phyloP scores from a whole-genome alignment of 2,329 filamentous ascomycete genomes.

The Aureobasidium sp. region DNA sequence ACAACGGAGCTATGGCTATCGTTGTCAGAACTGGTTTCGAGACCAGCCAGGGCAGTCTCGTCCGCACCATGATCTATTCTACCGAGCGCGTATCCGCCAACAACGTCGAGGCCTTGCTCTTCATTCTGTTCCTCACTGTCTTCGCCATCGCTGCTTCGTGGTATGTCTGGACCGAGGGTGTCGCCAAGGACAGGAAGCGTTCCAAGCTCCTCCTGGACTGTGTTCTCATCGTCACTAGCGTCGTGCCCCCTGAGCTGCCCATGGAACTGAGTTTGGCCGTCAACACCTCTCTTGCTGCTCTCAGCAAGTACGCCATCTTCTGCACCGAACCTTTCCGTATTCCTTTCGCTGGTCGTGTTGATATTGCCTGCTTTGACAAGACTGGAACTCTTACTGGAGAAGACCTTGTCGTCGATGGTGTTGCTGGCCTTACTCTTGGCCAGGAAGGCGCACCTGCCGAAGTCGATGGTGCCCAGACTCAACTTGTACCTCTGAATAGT shows the following conservation, averaged over 20 bases:
- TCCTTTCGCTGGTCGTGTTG: conserved; percentile 88
- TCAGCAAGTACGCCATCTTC: conserved; percentile 95
- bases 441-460: conserved; percentile 56
- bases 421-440: conserved; percentile 76
- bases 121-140: conserved; percentile 92
- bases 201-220: conserved; percentile 97
- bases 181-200: conserved; percentile 86
- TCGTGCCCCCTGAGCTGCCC: conserved; percentile 94
- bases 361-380: conserved; percentile 97
- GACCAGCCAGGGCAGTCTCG: conserved; percentile 93
- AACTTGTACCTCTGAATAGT: conserved; percentile 62
- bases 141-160: conserved; percentile 96
- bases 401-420: conserved; percentile 92
- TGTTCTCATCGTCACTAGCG: conserved; percentile 92
- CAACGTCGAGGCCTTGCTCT: conserved; percentile 87
- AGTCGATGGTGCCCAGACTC: conserved; percentile 72
- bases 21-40: conserved; percentile 98
- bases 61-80: conserved; percentile 99
- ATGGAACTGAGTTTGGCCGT: conserved; percentile 98
- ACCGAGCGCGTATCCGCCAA: conserved; percentile 98
- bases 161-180: conserved; percentile 98
- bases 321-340: conserved; percentile 99
- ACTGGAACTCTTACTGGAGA: conserved; percentile 95
- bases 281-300: conserved; percentile 89
- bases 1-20: conserved; percentile 87